Evolutionary conservation across 495 filamentous ascomycete species (phyloP).

Genomic region (Apiosordaria backusii): DNA sequence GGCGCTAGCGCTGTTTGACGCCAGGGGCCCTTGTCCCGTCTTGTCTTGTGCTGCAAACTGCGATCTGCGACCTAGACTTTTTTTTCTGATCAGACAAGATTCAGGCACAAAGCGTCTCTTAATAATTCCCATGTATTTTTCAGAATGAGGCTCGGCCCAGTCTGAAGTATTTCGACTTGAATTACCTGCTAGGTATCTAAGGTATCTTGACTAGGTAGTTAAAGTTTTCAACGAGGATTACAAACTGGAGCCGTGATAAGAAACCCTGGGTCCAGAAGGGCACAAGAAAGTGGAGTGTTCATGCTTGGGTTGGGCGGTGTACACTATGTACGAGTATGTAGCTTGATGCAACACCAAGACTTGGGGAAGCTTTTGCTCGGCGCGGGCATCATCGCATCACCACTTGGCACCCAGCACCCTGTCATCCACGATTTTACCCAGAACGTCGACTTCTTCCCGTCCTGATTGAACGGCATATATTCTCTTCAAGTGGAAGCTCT

Average conservation of each 20-base stretch:
- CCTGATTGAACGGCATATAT: too few species aligned
- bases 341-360: neutral
- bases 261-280: neutral
- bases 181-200: too few species aligned
- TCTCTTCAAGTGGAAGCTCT: too few species aligned
- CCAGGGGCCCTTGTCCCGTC: constrained; percentile 7
- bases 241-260: neutral
- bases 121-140: too few species aligned
- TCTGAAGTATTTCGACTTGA: too few species aligned
- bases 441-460: too few species aligned
- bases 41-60: neutral
- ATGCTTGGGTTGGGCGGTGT: neutral
- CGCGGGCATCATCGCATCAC: neutral
- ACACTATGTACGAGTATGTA: neutral
- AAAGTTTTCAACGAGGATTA: too few species aligned
- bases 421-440: too few species aligned
- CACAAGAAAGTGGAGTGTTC: neutral
- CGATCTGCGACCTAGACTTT: neutral
- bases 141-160: too few species aligned
- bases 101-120: constrained; percentile 1
- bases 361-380: neutral
- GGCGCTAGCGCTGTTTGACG: constrained; percentile 13
- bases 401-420: too few species aligned
- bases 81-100: too few species aligned
- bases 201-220: too few species aligned